Conservation (phyloP, 1,139 yeast genomes). For the Suhomyces guaymorum region DNA sequence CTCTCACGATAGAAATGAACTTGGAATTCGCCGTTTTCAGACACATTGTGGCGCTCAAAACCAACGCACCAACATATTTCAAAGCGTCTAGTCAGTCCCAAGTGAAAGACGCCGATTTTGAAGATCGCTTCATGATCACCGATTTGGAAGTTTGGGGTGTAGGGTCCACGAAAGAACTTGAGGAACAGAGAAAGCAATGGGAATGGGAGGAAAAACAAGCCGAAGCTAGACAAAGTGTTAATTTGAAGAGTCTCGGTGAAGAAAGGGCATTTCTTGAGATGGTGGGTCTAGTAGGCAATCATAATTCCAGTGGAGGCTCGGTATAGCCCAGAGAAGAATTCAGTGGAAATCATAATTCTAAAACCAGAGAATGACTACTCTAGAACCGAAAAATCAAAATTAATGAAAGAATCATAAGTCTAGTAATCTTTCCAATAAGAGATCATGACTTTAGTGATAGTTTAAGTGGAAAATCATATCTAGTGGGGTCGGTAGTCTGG, state of each 20-base stretch:
- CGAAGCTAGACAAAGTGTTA: conserved; percentile 69
- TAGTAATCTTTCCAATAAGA: no score
- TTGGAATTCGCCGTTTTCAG: conserved; percentile 82
- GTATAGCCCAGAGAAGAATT: conserved; percentile 25
- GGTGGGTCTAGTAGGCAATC: conserved; percentile 86
- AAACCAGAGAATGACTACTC: no score
- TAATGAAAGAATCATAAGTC: no score
- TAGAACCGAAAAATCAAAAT: no score
- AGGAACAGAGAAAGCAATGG: conserved; percentile 76
- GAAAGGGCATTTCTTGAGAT: conserved; percentile 84
- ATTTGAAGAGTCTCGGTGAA: conserved; percentile 66
- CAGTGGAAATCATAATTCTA: no score
- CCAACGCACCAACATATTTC: conserved; percentile 30
- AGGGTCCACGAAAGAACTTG: conserved; percentile 74
- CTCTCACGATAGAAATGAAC: conserved; percentile 73
- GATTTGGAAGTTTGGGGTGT: conserved; percentile 92
- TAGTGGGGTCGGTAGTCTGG: no score
- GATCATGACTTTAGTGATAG: no score
- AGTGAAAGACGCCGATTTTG: conserved; percentile 46
- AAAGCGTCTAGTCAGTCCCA: conserved; percentile 25
- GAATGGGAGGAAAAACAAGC: conserved; percentile 93
- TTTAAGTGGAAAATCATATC: no score
- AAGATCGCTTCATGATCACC: conserved; percentile 68
- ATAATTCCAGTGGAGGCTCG: conserved; percentile 64
- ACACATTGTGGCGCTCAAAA: conserved; percentile 45